These are phyloP conservation scores for Emergomyces africanus DNA, from an alignment of 2,329 filamentous ascomycete species.

Conservation along the genomic window DNA sequence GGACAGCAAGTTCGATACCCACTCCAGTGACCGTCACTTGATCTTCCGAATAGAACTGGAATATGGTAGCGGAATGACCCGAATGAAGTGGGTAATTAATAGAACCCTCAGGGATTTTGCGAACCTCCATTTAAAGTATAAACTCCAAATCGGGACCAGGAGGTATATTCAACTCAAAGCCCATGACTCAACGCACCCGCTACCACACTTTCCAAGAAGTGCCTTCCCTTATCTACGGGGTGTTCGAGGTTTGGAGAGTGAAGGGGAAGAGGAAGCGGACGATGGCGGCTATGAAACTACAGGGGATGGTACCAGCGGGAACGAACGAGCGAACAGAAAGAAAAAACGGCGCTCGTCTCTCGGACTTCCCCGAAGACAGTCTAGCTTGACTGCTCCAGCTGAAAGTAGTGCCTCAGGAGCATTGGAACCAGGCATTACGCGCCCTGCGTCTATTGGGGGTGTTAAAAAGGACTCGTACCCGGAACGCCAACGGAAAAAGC, in stretches of 20 bases:
- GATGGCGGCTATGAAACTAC: conserved; percentile 35
- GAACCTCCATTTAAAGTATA: conserved; percentile 89
- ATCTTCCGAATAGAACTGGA: conserved; percentile 87
- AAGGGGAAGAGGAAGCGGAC: conserved; percentile 58
- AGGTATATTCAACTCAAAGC: conserved; percentile 61
- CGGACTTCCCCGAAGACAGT: conserved; percentile 45
- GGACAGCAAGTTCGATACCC: conserved; percentile 57
- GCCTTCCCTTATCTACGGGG: conserved; percentile 83
- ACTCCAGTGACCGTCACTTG: conserved; percentile 55
- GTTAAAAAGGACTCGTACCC: conserved; percentile 49
- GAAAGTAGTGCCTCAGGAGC: conserved; percentile 25
- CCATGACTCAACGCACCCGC: conserved; percentile 59
- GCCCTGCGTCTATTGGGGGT: conserved; percentile 26
- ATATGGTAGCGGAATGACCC: conserved; percentile 86
- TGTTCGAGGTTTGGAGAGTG: conserved; percentile 65
- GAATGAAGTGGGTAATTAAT: conserved; percentile 93
- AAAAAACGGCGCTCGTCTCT: conserved; percentile 44
- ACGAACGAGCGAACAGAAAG: conserved; percentile 44
- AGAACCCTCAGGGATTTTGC: conserved; percentile 80
- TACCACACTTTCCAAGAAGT: conserved; percentile 80
- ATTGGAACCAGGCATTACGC: conserved; percentile 20
- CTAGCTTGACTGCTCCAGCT: conserved; percentile 36
- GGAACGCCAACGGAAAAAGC: conserved; percentile 67
- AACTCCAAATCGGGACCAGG: conserved; percentile 70
- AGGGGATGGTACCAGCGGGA: conserved; percentile 57